These are phyloP conservation scores for Fusarium sp. DNA, from an alignment of 2,329 filamentous ascomycete genomes.

Conservation along the genomic window DNA sequence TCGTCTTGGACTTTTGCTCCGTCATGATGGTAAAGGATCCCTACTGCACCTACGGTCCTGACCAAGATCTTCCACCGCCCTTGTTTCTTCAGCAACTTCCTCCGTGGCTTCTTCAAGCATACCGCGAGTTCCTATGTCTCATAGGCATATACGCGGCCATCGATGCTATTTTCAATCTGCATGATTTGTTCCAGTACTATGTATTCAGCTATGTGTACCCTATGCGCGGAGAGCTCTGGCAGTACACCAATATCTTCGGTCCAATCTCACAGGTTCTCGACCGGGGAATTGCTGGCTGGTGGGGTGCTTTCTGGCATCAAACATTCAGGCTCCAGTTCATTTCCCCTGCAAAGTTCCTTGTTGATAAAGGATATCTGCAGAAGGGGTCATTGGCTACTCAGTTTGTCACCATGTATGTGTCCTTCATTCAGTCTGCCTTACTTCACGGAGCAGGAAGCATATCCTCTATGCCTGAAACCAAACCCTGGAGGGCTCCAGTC, in stretches of 20 bases:
- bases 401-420: slow-evolving; percentile 48
- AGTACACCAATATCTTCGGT: slow-evolving; percentile 67
- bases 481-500: slow-evolving; percentile 63
- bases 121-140: slow-evolving; percentile 68
- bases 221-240: slow-evolving; percentile 61
- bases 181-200: slow-evolving; percentile 67
- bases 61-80: slow-evolving; percentile 53
- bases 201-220: slow-evolving; percentile 64
- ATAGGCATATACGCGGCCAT: slow-evolving; percentile 70
- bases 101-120: slow-evolving; percentile 59
- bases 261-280: slow-evolving; percentile 67
- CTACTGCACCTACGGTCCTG: slow-evolving; percentile 73
- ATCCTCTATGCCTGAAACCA: slow-evolving; percentile 67
- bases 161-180: slow-evolving; percentile 67
- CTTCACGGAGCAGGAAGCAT: slow-evolving; percentile 79
- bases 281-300: slow-evolving; percentile 80
- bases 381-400: slow-evolving; percentile 44
- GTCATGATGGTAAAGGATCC: slow-evolving; percentile 78
- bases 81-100: slow-evolving; percentile 57
- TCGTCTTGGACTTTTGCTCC: slow-evolving; percentile 77
- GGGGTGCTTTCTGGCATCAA: slow-evolving; percentile 93
- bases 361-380: slow-evolving; percentile 53
- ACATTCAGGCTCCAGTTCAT: slow-evolving; percentile 81
- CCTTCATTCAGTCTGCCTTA: slow-evolving; percentile 72
- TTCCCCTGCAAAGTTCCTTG: slow-evolving; percentile 65